Evolutionary conservation across 2,329 filamentous ascomycete species (phyloP).

Genomic region (Talaromyces funiculosus): DNA sequence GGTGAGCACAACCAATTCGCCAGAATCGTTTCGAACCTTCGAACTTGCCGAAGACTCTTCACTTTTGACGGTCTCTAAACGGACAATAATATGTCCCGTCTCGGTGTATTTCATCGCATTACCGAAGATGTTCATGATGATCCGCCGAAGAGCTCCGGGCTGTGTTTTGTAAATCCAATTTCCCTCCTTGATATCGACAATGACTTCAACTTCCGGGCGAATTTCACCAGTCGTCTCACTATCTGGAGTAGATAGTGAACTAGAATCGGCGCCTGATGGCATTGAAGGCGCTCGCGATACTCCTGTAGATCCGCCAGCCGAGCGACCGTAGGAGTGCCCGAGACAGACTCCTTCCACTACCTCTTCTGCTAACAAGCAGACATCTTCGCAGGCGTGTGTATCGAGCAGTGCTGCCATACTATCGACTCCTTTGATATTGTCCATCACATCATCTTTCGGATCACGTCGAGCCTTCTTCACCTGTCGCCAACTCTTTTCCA

Average conservation of each 20-base stretch:
- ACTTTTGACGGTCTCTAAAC: constrained; percentile 28
- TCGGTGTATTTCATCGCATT: constrained; percentile 60
- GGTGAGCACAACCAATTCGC: constrained; percentile 37
- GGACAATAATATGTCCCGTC: constrained; percentile 46
- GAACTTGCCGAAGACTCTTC: constrained; percentile 22
- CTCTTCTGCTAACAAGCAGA: constrained; percentile 48
- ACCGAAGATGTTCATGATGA: constrained; percentile 59
- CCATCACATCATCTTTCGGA: constrained; percentile 18
- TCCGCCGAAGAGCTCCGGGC: constrained; percentile 49
- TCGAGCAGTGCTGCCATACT: constrained; percentile 30
- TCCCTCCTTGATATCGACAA: constrained; percentile 48
- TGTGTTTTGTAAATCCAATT: constrained; percentile 53
- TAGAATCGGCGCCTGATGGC: constrained; percentile 9
- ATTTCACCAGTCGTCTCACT: constrained; percentile 9
- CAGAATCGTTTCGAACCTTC: constrained; percentile 23
- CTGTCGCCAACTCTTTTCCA: constrained; percentile 33
- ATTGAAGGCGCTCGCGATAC: constrained; percentile 5
- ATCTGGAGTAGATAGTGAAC: constrained; percentile 13
- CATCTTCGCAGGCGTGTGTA: constrained; percentile 33
- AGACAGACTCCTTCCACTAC: constrained; percentile 51
- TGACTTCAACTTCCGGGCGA: constrained; percentile 39
- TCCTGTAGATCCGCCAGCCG: constrained; percentile 6
- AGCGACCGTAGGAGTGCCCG: constrained; percentile 41
- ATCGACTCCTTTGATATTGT: constrained; percentile 23
- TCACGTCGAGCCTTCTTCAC: constrained; percentile 25